These are phyloP conservation scores for Adansonia madagascariensis DNA, from an alignment of 441 rosid genomes.

Conservation along the genomic window DNA sequence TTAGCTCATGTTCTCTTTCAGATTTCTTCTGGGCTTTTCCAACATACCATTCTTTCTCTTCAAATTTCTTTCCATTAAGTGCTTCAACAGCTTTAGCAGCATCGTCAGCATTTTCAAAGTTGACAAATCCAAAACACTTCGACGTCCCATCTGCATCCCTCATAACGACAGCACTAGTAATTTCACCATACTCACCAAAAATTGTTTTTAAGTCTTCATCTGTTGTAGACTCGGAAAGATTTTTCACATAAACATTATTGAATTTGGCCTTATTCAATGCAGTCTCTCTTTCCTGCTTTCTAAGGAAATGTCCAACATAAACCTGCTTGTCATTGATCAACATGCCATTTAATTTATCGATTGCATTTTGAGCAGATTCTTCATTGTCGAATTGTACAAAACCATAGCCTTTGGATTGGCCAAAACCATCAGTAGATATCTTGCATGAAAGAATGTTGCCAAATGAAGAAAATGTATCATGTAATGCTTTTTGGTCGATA, in stretches of 20 bases:
- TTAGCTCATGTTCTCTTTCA: conserved; percentile 65
- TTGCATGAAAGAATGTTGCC: conserved; percentile 71
- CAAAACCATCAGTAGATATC: conserved; percentile 58
- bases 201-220: conserved; percentile 62
- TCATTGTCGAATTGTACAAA: conserved; percentile 66
- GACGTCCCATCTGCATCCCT: conserved; percentile 74
- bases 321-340: conserved; percentile 73
- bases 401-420: conserved; percentile 75
- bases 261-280: conserved; percentile 46
- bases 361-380: conserved; percentile 67
- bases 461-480: conserved; percentile 64
- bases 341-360: conserved; percentile 67
- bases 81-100: conserved; percentile 69
- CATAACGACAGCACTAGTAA: conserved; percentile 69
- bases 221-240: conserved; percentile 54
- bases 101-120: conserved; percentile 62
- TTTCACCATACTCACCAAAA: conserved; percentile 62
- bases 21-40: conserved; percentile 76
- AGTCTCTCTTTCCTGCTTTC: conserved; percentile 60
- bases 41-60: conserved; percentile 73
- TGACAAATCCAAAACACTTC: conserved; percentile 75
- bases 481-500: conserved; percentile 70
- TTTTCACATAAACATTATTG: conserved; percentile 27
- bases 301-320: conserved; percentile 64
- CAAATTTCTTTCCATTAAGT: conserved; percentile 61